Evolutionary conservation across 306 rosid species (phyloP), one percentile per base, ranked within the genome.

Genomic region (Citrullus mucosospermus): DNA sequence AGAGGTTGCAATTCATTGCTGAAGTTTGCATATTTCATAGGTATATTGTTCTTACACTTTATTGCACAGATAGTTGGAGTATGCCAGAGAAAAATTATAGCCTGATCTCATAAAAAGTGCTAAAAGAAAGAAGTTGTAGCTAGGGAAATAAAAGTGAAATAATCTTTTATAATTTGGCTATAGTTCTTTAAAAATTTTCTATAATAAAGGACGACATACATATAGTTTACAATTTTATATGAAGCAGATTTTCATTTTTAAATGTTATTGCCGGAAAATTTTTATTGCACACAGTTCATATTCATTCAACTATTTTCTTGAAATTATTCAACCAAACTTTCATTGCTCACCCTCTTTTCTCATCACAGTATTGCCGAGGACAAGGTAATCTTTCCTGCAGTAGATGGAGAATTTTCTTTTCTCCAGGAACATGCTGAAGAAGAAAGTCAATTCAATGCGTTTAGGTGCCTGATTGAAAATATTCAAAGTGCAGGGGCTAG

Each of bases 1-100:
- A 90, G 84, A 88, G 98, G 83, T 83, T 96, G 88, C 97, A 96
- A 74, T 96, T 92, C 85, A 89, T 96, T 68, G 97, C 99, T 57
- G 98, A 96, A 90, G 97, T 96, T 83, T 96, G 96, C 91, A 91
- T 93, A 82, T 96, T 90, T 84, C 98, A 96, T 90, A 96, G 99
- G 99, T 96, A 91, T 56, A n/a, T 20, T 39, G n/a, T 17, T 36
- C 68, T 56, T 46, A 38, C 51, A 68, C 30, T 66, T 51, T 78
- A 8, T 78, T 53, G 72, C 65, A 17, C 25, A 36, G 50, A 63
- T 30, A 8, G 59, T 50, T 70, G 12, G 38, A 44, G 20, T 44
- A 41, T 41, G 75, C 25, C 55, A 6, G 75, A 10, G 36, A 69
- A 69, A 44, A 22, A 20, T 43, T 43, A 44, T 43, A 43, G 17